Percentiles rank a stretch among this genome's conserved stretches.
Conservation (phyloP, 805 yeast species). For the Myxozyma neglecta region DNA sequence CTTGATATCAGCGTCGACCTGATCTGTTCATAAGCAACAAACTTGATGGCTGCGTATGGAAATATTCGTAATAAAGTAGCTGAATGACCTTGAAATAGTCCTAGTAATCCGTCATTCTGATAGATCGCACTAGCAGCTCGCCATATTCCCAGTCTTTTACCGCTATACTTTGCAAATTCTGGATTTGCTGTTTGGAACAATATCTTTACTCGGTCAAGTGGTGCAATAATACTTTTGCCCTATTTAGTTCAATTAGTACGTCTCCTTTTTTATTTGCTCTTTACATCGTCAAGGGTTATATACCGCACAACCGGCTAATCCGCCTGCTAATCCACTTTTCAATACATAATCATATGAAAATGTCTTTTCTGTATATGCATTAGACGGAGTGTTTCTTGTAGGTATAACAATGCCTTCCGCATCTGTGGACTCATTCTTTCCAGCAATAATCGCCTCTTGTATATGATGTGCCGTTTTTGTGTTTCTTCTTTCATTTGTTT, state of each 20-base stretch:
- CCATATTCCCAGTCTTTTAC: constrained; percentile 73
- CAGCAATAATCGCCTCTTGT: background rate
- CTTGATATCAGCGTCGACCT: constrained; percentile 75
- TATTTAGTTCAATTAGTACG: background rate
- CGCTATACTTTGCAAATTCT: constrained; percentile 74
- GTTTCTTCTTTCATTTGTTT: background rate
- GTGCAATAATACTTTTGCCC: constrained; percentile 93
- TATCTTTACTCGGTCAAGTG: constrained; percentile 91
- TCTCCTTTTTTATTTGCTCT: background rate
- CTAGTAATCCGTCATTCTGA: constrained; percentile 66
- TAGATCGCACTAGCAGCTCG: constrained; percentile 70
- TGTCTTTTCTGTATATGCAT: background rate
- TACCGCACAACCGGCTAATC: constrained; percentile 84
- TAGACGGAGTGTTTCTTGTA: background rate
- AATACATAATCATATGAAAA: constrained; percentile 60
- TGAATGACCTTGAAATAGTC: constrained; percentile 93
- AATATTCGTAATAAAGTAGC: constrained; percentile 88
- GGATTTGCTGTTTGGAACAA: constrained; percentile 94
- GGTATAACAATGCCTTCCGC: background rate
- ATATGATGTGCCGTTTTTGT: background rate
- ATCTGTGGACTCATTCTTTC: background rate
- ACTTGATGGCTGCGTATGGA: constrained; percentile 96
- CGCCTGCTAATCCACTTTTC: constrained; percentile 90
- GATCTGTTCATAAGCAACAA: constrained; percentile 93
- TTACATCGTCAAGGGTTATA: background rate